Evolutionary conservation across 345 rosid species (phyloP).

Genomic region (Hirschfeldia incana): DNA sequence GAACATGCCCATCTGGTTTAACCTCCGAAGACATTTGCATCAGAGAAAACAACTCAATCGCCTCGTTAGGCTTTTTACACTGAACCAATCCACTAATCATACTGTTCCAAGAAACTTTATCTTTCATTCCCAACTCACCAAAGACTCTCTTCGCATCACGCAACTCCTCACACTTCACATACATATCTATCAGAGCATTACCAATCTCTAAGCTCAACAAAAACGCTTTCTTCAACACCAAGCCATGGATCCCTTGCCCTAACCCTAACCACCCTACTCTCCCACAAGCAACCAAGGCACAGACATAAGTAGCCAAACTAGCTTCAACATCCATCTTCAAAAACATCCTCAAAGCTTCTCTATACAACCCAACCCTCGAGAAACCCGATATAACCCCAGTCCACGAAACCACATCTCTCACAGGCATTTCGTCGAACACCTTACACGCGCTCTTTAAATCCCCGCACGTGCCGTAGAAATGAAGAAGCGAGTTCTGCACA

Average conservation of each 20-base stretch:
- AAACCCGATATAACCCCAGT: conserved; percentile 43
- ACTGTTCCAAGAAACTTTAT: conserved; percentile 53
- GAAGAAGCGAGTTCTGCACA: conserved; percentile 47
- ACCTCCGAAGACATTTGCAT: conserved; percentile 43
- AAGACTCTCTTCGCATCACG: conserved; percentile 44
- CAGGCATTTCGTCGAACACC: conserved; percentile 52
- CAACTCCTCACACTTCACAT: conserved; percentile 47
- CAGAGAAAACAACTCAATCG: conserved; percentile 41
- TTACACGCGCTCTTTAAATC: conserved; percentile 33
- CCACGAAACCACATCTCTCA: conserved; percentile 56
- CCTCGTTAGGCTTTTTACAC: conserved; percentile 40
- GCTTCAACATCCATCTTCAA: conserved; percentile 44
- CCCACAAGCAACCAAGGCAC: conserved; percentile 46
- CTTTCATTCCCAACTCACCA: conserved; percentile 41
- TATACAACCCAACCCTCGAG: conserved; percentile 42
- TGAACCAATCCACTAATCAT: conserved; percentile 52
- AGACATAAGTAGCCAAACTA: conserved; percentile 42
- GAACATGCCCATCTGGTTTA: conserved; percentile 47
- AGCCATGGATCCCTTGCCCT: conserved; percentile 46
- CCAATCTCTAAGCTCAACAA: conserved; percentile 36
- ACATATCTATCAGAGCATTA: conserved; percentile 55
- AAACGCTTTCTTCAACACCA: conserved; percentile 34
- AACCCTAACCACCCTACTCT: conserved; percentile 38
- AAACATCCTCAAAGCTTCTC: conserved; percentile 43
- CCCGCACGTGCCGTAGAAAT: conserved; percentile 37